A percentile compares a stretch with the other conserved stretches of the same genome.
Evolutionary conservation across 495 filamentous ascomycete genomes (phyloP).

Genomic region (Podospora bellae-mahoneyi): DNA sequence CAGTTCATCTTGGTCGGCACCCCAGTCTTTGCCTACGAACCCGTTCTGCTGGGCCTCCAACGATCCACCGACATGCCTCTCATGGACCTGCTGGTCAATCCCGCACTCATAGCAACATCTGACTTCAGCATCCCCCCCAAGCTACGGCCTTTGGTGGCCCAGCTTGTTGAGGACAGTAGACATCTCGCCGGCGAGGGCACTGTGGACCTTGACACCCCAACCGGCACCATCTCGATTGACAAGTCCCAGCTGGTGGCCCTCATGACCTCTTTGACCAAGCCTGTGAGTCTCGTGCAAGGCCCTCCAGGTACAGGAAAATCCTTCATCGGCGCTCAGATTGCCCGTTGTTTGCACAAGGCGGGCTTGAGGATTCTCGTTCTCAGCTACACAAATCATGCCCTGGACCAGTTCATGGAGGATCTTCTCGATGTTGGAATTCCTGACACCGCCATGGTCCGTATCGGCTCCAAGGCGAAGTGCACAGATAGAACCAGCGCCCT

Average conservation of each 20-base stretch:
- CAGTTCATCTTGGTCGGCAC: conserved; percentile 60
- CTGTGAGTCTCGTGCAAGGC: conserved; percentile 67
- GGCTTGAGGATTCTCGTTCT: conserved; percentile 58
- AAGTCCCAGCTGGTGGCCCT: conserved; percentile 58
- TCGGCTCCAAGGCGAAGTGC: conserved; percentile 58
- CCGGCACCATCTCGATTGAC: conserved; percentile 47
- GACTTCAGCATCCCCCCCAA: not conserved
- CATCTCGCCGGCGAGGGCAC: not conserved
- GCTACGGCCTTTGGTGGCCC: not conserved
- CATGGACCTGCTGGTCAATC: conserved; percentile 46
- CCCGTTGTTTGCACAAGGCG: conserved; percentile 55
- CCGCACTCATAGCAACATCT: not conserved
- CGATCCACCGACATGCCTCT: conserved; percentile 53
- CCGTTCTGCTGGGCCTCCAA: conserved; percentile 61
- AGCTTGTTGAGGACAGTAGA: not conserved
- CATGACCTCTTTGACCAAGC: conserved; percentile 49
- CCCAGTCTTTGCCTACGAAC: conserved; percentile 69
- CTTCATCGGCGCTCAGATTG: conserved; percentile 67
- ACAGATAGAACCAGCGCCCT: conserved; percentile 49
- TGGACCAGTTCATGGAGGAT: conserved; percentile 74
- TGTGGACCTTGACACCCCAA: not conserved
- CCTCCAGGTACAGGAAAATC: conserved; percentile 82
- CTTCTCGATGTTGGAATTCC: conserved; percentile 61
- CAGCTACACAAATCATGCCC: conserved; percentile 65
- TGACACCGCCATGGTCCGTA: conserved; percentile 53